phyloP scores from a whole-genome alignment of 306 rosid genomes.

The Pachyrhizus erosus region DNA sequence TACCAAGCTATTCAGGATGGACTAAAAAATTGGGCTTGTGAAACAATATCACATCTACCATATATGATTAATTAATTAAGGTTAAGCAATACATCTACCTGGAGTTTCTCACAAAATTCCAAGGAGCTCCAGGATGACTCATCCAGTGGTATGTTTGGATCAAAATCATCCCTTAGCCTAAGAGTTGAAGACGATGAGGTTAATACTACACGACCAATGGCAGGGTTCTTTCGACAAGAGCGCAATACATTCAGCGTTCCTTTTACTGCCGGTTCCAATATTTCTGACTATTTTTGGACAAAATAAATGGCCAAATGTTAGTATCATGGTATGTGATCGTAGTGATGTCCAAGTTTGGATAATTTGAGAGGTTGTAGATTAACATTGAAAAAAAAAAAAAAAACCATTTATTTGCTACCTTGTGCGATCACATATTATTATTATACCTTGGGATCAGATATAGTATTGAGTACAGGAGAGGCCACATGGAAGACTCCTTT shows the following conservation, averaged over 20 bases:
- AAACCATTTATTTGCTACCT: not conserved
- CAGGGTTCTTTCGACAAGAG: constrained; percentile 70
- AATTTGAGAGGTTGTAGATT: too few species aligned
- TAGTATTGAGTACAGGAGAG: constrained; percentile 74
- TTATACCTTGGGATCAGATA: constrained; percentile 79
- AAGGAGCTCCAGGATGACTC: constrained; percentile 82
- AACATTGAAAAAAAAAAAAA: not conserved
- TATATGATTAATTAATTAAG: not conserved
- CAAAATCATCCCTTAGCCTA: constrained; percentile 66
- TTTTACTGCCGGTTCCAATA: constrained; percentile 70
- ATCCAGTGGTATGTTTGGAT: constrained; percentile 65
- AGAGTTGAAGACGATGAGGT: constrained; percentile 87
- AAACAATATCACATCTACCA: too few species aligned
- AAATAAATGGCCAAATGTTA: not conserved
- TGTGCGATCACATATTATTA: not conserved
- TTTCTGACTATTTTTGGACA: constrained; percentile 54
- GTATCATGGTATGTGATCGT: too few species aligned
- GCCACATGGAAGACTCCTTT: constrained; percentile 90
- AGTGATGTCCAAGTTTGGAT: too few species aligned
- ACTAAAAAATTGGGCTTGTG: not conserved
- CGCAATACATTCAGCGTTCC: constrained; percentile 82
- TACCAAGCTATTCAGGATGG: not conserved
- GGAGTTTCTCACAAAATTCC: constrained; percentile 60
- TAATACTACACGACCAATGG: constrained; percentile 69
- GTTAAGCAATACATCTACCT: constrained; percentile 49